Evolutionary conservation across 768 basidiomycete genomes (phyloP).

Genomic region (Coprinellus aureogranulatus): DNA sequence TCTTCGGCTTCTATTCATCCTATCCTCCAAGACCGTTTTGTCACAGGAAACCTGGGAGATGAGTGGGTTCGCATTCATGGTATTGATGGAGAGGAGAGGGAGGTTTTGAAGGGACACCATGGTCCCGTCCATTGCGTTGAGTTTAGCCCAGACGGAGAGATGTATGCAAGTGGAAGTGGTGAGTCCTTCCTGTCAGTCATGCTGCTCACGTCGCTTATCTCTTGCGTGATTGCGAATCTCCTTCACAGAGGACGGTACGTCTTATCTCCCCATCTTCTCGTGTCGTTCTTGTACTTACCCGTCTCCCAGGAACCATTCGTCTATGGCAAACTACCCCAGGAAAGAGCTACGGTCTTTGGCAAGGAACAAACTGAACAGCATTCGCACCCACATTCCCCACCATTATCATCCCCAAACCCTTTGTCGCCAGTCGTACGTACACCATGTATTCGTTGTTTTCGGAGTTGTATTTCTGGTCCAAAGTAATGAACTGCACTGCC

Average conservation of each 20-base stretch:
- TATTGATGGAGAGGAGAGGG: constrained; percentile 84
- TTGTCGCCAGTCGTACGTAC: no score
- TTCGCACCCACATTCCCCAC: neutral
- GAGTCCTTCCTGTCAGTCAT: constrained; percentile 32
- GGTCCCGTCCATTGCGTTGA: constrained; percentile 94
- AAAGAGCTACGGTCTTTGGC: constrained; percentile 90
- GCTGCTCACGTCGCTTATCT: constrained; percentile 9
- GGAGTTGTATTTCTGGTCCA: no score
- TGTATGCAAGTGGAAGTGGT: constrained; percentile 97
- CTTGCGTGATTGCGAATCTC: constrained; percentile 8
- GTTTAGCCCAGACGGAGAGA: constrained; percentile 94
- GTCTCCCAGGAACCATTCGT: constrained; percentile 76
- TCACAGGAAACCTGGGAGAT: constrained; percentile 85
- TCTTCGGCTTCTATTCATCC: constrained; percentile 97
- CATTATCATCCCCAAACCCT: neutral
- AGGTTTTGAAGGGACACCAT: constrained; percentile 94
- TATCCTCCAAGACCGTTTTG: constrained; percentile 81
- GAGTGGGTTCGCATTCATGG: constrained; percentile 97
- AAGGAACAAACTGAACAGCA: constrained; percentile 39
- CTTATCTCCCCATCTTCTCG: neutral
- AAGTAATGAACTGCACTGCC: no score
- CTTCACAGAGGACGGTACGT: constrained; percentile 71
- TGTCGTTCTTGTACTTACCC: constrained; percentile 1
- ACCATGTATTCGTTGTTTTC: neutral
- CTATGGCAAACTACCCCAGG: constrained; percentile 97